Conservation (phyloP, 306 rosid species). For the Quercus aquifolioides region DNA sequence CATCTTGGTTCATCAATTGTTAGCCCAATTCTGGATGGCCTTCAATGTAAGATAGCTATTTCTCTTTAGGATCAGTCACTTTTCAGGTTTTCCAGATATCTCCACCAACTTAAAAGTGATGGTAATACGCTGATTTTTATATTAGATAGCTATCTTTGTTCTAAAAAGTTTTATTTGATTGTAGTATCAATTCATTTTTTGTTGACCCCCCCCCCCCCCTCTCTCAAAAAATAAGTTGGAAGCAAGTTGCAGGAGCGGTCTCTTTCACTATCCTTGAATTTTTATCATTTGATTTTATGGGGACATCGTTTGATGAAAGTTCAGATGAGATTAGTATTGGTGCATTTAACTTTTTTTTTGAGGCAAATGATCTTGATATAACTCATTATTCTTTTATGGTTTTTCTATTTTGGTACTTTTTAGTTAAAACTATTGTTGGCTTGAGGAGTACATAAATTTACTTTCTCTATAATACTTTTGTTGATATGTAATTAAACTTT, state of each 20-base stretch:
- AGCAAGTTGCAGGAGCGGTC: constrained; percentile 45
- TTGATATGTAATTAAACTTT: too few species aligned
- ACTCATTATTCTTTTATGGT: neutral
- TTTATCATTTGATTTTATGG: constrained; percentile 27
- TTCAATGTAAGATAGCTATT: constrained; percentile 39
- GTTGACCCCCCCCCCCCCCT: neutral
- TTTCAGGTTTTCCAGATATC: constrained; percentile 42
- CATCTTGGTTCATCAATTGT: constrained; percentile 13
- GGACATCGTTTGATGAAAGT: constrained; percentile 26
- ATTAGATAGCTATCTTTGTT: neutral
- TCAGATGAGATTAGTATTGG: constrained; percentile 49
- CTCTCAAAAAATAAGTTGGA: constrained; percentile 22
- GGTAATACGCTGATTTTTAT: constrained; percentile 18
- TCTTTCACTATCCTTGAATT: constrained; percentile 34
- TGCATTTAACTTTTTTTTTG: constrained; percentile 7
- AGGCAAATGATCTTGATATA: neutral
- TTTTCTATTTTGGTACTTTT: constrained; percentile 16
- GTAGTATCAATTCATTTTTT: too few species aligned
- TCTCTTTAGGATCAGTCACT: constrained; percentile 42
- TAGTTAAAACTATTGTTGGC: constrained; percentile 3
- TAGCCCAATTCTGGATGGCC: constrained; percentile 40
- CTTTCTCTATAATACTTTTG: too few species aligned
- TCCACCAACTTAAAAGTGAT: constrained; percentile 29
- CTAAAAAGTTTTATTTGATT: too few species aligned
- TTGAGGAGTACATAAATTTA: constrained; percentile 6